Base-by-base conservation (phyloP, 352 stramenopile genomes). In the Phytophthora idaei region DNA sequence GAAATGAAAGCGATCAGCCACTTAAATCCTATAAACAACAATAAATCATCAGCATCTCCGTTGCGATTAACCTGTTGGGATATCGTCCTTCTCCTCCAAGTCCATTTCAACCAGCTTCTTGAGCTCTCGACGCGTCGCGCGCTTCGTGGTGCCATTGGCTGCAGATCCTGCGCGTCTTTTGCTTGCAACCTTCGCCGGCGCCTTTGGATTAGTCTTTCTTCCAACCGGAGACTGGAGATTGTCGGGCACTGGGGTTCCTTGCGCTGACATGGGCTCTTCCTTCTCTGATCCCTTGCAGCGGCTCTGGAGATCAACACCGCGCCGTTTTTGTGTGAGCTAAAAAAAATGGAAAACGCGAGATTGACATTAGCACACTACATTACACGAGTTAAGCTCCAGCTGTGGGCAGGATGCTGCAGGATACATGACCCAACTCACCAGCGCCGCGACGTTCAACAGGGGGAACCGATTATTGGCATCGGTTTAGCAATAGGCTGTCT, bases 71-170 rank as follows among this genome's bases (percentile, higher is more conserved):
- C 80, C 79, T 61, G 39, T 46, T 10, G 74, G 57, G 4, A 78
- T 45, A 11, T 85, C 74, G 17, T 92, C 73, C 51, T 93, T 91
- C 44, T 94, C 83, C 57, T 94, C 84, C 39, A 90, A 54, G 53
- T 90, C 82, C 44, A 90, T 81, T 48, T 94, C 86, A 15, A 81
- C 88, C 29, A 91, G 64, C 50, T 93, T 92, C 64, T 91, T 93
- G 28, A 94, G 77, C 61, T 93, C 84, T 42, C 87, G 81, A 31
- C 85, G 84, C 45, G 86, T 94, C 15, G 83, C 69, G 14, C 84
- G 77, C 27, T 90, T 90, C 2, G 67, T 73, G 3, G 62, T 72
- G 5, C 71, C 68, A 57, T 69, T 68, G 7, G 47, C 67, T n/a
- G 51, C 14, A 53, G 69, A 42, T 27, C 51, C 68, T 0, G 59